Evolutionary conservation across 805 yeast species (phyloP), one percentile per base, ranked within the genome.

Genomic region (Sugiyamaella chiloensis): DNA sequence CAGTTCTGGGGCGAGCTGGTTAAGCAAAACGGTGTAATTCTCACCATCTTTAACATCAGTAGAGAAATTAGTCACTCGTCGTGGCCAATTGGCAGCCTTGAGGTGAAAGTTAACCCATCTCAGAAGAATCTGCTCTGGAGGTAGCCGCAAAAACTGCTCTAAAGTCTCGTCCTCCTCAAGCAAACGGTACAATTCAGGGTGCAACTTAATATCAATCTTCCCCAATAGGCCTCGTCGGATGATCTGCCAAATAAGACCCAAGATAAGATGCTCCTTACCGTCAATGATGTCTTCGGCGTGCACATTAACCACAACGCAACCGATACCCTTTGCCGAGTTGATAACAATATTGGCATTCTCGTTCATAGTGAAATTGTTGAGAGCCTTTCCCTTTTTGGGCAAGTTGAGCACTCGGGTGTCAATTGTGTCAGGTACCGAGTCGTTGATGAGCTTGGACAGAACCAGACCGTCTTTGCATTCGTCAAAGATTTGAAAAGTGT

Each of bases 271-370:
- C 69, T 93, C 99, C 59, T 86, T 87, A 62, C 99, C 99, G 60
- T 90, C 97, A 56, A 89, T 86, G 54, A 93, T 88, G 67, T 91
- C 98, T 66, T 93, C 98, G 9, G 98, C 86, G 60, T 91, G 98
- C 43, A 93, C 98, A 63, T 93, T 93, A 44, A 93, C 98, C 42
- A 93, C 98, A 49, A 93, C 86, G 75, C 97, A 91, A 17, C 99
- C 99, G 69, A 93, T 93, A 45, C 98, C 99, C 71, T 93, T 93
- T 24, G 99, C 99, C 2, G 99, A 93, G 68, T 93, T 93, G 69
- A 93, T 87, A 31, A 93, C 98, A 56, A 93, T 90, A 70, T 93
- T 93, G 46, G 98, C 96, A 69, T 93, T 93, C 71, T 93, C 99
- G 56, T 86, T 79, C 82, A 95, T 91, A 55, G 90, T 93, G 75